Evolutionary conservation across 306 rosid genomes (phyloP), one percentile per base, ranked within the genome.

Genomic region (cucumber (Cucumis sativus)): DNA sequence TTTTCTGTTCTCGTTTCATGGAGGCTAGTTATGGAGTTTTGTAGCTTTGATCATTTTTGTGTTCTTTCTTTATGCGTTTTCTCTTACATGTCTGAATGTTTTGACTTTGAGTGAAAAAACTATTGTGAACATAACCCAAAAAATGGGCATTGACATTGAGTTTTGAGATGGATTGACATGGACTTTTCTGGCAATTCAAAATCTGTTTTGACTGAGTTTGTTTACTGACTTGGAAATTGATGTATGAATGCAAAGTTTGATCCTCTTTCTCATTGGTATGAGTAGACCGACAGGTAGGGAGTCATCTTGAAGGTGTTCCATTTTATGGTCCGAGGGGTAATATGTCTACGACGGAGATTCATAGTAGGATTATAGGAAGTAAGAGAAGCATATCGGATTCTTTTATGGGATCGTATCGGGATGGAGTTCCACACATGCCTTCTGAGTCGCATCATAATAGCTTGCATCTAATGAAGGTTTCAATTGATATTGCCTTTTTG

Each of bases 271-370:
- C 84, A 49, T 82, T 71, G 60, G 23, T 72, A 72, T 30, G 60
- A 17, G 74, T 84, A 90, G 98, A 91, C 78, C 89, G 93, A 82
- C 97, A 90, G 79, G 87, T 78, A 49, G 92, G 89, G 61, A 90
- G 85, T 84, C 98, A 93, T 88, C 93, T 93, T 1, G 96, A 91
- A 85, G 98, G 96, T 59, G 87, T 93, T 83, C 97, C 98, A 37
- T 91, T 85, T 79, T 93, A 91, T 84, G 91, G 97, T 39, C 87
- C 92, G 0, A 90, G 96, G 80, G 89, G 91, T 78, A 97, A 93
- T 66, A 83, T 91, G 76, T 90, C 97, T 16, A 89, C 86, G 75
- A 72, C 84, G 9, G 97, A 91, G 86, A 87, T 90, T 18, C 87
- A 88, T 74, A 90, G 87, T 73, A 85, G 96, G 82, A 33, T 91